A percentile compares a stretch with the other conserved stretches of the same genome.
Evolutionary conservation across 345 rosid genomes (phyloP).

Genomic region (Luvunga scandens): DNA sequence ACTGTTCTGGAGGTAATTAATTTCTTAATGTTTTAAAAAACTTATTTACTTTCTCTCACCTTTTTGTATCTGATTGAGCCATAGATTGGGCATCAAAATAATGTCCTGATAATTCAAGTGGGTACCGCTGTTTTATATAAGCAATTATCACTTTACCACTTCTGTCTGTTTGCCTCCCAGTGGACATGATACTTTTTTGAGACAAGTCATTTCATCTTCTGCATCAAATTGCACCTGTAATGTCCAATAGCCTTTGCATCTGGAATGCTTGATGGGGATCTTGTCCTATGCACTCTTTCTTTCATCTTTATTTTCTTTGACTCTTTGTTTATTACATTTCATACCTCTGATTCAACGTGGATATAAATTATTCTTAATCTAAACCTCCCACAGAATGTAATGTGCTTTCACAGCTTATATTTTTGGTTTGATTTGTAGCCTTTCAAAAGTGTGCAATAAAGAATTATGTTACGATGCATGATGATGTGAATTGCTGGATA

Average conservation of each 20-base stretch:
- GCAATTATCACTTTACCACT: neutral
- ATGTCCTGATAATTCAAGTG: neutral
- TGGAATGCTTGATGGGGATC: neutral
- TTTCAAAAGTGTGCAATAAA: neutral
- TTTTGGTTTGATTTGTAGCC: neutral
- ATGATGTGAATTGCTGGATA: neutral
- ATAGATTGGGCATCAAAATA: neutral
- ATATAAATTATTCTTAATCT: no score
- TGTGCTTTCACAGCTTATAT: neutral
- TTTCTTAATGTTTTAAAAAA: neutral
- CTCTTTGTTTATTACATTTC: neutral
- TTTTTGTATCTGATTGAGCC: neutral
- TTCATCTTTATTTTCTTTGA: neutral
- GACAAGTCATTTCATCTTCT: neutral
- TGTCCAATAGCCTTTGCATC: neutral
- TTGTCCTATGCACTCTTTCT: neutral
- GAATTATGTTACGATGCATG: slow-evolving; percentile 4
- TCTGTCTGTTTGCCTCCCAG: neutral
- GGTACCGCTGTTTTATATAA: neutral
- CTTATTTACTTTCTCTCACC: neutral
- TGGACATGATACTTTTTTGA: neutral
- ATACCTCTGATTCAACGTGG: neutral
- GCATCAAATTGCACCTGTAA: slow-evolving; percentile 1
- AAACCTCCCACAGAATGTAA: neutral
- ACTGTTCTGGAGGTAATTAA: slow-evolving; percentile 67